Conservation (phyloP, 257 asterid genomes). For the Echium plantagineum region DNA sequence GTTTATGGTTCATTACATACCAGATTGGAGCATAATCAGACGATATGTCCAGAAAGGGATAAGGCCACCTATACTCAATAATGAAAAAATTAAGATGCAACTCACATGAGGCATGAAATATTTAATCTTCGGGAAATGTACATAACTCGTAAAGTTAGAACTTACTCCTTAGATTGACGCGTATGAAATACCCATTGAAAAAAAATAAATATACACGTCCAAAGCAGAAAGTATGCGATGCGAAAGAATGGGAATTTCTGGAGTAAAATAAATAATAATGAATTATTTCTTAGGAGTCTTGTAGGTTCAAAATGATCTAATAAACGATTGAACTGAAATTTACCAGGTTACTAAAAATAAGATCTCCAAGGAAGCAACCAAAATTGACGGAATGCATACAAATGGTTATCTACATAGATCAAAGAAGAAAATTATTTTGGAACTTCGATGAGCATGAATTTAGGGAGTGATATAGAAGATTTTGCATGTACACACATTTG, state of each 20-base stretch:
- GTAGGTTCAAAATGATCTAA: not conserved
- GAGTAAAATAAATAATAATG: slow-evolving; percentile 12
- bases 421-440: not conserved
- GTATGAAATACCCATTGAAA: slow-evolving; percentile 86
- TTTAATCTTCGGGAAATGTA: not conserved
- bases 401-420: slow-evolving; percentile 40
- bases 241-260: slow-evolving; percentile 92
- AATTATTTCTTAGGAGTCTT: slow-evolving; percentile 8
- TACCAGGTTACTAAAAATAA: slow-evolving; percentile 53
- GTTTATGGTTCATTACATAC: slow-evolving; percentile 22
- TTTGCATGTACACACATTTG: too few relatives aligned
- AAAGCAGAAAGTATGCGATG: slow-evolving; percentile 59
- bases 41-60: slow-evolving; percentile 50
- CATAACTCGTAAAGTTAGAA: not conserved
- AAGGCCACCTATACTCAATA: slow-evolving; percentile 64
- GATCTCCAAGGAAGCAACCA: slow-evolving; percentile 52
- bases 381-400: slow-evolving; percentile 71
- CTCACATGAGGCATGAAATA: not conserved
- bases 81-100: not conserved
- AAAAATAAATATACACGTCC: slow-evolving; percentile 50
- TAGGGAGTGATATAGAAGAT: too few relatives aligned
- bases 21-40: slow-evolving; percentile 56
- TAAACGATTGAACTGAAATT: slow-evolving; percentile 6
- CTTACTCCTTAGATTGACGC: slow-evolving; percentile 44
- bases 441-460: not conserved